Evolutionary conservation across 2,329 filamentous ascomycete species (phyloP), one percentile per base, ranked within the genome.

Genomic region (Aspergillaceae sp.): DNA sequence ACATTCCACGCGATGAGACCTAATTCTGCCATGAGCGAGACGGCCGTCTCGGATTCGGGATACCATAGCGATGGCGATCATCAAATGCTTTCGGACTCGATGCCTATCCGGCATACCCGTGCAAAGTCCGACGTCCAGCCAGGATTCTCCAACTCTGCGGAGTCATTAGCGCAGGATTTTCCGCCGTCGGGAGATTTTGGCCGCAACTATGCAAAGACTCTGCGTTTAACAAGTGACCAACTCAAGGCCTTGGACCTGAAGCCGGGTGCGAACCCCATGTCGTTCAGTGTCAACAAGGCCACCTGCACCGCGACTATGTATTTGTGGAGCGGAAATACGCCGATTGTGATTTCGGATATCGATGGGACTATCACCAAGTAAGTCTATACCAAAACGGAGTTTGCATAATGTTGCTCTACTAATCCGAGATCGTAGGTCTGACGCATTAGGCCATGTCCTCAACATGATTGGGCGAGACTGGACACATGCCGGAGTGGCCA

Each of bases 391-490:
- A 19, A 19, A 19, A 19, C 19, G 19, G 19, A 19, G 2, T 19
- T 19, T 19, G 19, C 19, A 19, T 19, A 19, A 19, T 19, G 19
- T 19, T 19, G 19, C 19, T 19, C 19, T 19, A 19, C 19, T 19
- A 43, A 43, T 56, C 61, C 53, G 19, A 41, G 10, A 29, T 11
- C 28, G 7, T 33, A 74, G 71, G 49, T 95, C 90, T 2, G 90
- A 96, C 69, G 90, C 89, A 10, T 74, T 95, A 9, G 92, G 92
- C 9, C 92, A 98, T 61, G 87, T 98, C 38, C 70, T 97, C 45
- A 97, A 91, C 72, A 92, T 92, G 81, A 91, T 98, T 54, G 92
- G 92, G 37, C 84, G 92, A 41, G 92, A 98, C 67, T 98, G 92
- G 92, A 98, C 92, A 3, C 92, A 98, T 65, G 79, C 89, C 10